phyloP scores from a whole-genome alignment of 345 rosid species.

The Syzygium aromaticum region DNA sequence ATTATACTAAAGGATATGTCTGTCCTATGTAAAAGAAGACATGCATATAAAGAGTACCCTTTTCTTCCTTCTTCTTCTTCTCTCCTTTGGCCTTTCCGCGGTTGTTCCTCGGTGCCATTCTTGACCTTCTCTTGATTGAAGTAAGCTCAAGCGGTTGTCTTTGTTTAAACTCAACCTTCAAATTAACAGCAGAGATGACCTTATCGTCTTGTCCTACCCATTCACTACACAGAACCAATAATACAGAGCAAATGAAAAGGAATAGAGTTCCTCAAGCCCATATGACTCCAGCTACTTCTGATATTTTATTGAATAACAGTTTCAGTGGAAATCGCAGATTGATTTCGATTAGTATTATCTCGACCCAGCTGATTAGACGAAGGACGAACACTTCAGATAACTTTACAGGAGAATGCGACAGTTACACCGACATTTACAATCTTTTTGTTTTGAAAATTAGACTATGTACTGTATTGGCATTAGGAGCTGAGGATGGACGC shows the following conservation, averaged over 20 bases:
- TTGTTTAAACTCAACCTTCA: not conserved
- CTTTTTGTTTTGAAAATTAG: not conserved
- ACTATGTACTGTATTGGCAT: not conserved
- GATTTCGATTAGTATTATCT: not conserved
- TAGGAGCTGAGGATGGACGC: not conserved
- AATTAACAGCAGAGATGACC: not conserved
- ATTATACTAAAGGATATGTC: not conserved
- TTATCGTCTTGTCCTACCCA: not conserved
- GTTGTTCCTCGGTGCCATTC: constrained; percentile 94
- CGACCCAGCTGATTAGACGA: not conserved
- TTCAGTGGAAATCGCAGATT: not conserved
- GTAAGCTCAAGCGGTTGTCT: constrained; percentile 3
- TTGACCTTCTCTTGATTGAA: constrained; percentile 3
- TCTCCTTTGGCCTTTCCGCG: constrained; percentile 88
- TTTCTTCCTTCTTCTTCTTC: constrained; percentile 97
- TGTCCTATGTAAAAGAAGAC: not conserved
- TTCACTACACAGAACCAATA: not conserved
- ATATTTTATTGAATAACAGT: not conserved
- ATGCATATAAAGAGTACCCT: constrained; percentile 27
- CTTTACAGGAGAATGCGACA: not conserved
- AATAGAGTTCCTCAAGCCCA: not conserved
- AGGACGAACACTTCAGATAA: not conserved
- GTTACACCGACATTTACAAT: not conserved
- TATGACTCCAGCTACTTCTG: not conserved
- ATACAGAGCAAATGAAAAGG: not conserved